Percentiles rank a stretch among this genome's conserved stretches.
Evolutionary conservation across 2,329 filamentous ascomycete genomes (phyloP).

Genomic region (Trichoderma cornu-damae): DNA sequence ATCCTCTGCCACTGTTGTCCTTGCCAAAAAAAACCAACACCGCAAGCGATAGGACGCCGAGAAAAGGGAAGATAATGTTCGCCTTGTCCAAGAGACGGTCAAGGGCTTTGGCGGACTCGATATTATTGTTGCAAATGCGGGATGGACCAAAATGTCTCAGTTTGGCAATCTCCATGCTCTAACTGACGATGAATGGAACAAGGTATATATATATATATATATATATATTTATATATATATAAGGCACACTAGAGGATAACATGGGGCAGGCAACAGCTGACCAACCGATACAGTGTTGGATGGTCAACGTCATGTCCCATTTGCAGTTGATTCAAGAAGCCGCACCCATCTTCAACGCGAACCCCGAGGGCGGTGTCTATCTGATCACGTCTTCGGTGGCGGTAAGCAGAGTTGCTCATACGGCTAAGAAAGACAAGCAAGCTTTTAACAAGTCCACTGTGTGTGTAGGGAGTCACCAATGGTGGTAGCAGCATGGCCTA

Average conservation of each 20-base stretch:
- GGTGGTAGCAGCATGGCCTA: slow-evolving; percentile 14
- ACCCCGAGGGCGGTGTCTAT: slow-evolving; percentile 11
- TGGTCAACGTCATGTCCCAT: slow-evolving; percentile 15
- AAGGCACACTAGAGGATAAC: neutral
- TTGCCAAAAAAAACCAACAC: neutral
- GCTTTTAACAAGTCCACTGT: neutral
- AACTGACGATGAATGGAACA: slow-evolving; percentile 14
- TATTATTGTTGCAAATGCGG: slow-evolving; percentile 11
- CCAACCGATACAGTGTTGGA: neutral
- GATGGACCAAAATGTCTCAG: slow-evolving; percentile 10
- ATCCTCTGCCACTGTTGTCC: neutral
- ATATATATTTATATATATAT: no score
- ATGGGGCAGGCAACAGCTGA: neutral
- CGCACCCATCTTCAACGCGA: slow-evolving; percentile 10
- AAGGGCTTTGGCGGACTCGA: slow-evolving; percentile 10
- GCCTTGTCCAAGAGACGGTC: slow-evolving; percentile 5
- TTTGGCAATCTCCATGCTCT: slow-evolving; percentile 8
- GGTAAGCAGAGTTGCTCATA: neutral
- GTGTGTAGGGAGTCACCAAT: neutral
- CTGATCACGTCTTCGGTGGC: slow-evolving; percentile 11
- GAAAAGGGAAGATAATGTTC: slow-evolving; percentile 10
- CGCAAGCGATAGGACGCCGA: neutral
- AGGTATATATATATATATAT: no score
- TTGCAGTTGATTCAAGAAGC: slow-evolving; percentile 14
- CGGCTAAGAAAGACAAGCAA: neutral